Conservation (phyloP, 2,329 filamentous ascomycete genomes). For the Ploettnerulaceae sp. region DNA sequence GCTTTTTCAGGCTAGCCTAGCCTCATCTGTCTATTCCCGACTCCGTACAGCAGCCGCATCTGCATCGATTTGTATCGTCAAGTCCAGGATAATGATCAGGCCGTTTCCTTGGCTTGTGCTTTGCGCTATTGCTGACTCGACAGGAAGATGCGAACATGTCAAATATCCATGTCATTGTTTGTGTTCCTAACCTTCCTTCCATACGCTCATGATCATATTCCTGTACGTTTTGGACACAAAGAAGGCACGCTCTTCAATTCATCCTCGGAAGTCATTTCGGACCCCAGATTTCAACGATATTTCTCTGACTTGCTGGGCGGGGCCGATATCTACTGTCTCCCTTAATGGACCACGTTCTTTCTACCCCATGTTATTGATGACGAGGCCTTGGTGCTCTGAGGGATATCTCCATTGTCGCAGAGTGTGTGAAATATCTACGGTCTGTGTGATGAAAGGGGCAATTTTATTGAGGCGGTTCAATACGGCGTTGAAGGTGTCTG, state of each 20-base stretch:
- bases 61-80: too few relatives aligned
- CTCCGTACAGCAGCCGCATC: neutral
- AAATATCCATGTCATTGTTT: neutral
- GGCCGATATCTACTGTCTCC: too few relatives aligned
- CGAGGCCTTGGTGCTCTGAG: neutral
- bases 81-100: too few relatives aligned
- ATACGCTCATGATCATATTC: neutral
- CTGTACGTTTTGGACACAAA: constrained; percentile 1
- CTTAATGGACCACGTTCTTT: too few relatives aligned
- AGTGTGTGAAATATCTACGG: neutral
- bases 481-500: neutral
- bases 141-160: too few relatives aligned
- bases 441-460: neutral
- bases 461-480: neutral
- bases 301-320: neutral
- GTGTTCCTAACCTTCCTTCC: constrained; percentile 1
- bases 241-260: neutral
- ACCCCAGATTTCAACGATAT: neutral
- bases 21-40: neutral
- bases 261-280: neutral
- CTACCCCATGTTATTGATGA: neutral
- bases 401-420: neutral
- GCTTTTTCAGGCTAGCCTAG: constrained; percentile 2
- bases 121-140: neutral
- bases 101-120: neutral